Conservation (phyloP, 2,329 filamentous ascomycete genomes). For the Alternaria dauci region DNA sequence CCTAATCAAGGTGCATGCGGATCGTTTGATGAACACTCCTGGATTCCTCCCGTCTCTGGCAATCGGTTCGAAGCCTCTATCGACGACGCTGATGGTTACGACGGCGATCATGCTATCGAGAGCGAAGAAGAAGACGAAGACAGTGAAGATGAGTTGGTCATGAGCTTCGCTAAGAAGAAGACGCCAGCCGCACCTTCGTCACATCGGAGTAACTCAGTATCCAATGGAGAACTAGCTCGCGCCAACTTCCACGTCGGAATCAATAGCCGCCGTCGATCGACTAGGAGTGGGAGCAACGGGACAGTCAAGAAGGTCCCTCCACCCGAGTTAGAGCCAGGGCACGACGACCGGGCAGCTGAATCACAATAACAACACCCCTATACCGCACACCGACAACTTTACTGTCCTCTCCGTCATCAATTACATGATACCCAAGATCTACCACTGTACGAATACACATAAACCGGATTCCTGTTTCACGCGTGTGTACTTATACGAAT, state of each 20-base stretch:
- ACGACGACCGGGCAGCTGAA: slow-evolving; percentile 13
- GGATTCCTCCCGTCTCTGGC: slow-evolving; percentile 35
- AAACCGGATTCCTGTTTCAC: slow-evolving; percentile 20
- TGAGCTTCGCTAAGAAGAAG: slow-evolving; percentile 51
- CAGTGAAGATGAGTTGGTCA: slow-evolving; percentile 51
- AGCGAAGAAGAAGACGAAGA: slow-evolving; percentile 49
- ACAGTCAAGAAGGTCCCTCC: slow-evolving; percentile 59
- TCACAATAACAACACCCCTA: slow-evolving; percentile 15
- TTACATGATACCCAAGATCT: slow-evolving; percentile 21
- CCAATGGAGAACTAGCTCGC: slow-evolving; percentile 48
- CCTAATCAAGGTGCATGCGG: slow-evolving; percentile 52
- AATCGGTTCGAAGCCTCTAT: slow-evolving; percentile 37
- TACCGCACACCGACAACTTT: slow-evolving; percentile 20
- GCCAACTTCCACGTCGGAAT: slow-evolving; percentile 37
- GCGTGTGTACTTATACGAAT: slow-evolving; percentile 27
- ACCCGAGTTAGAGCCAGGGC: slow-evolving; percentile 25
- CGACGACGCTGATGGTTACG: slow-evolving; percentile 51
- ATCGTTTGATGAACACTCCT: slow-evolving; percentile 27
- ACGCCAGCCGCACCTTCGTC: slow-evolving; percentile 26
- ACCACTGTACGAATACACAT: slow-evolving; percentile 32
- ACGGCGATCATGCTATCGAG: slow-evolving; percentile 52
- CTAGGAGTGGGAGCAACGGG: slow-evolving; percentile 59
- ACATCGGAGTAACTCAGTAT: slow-evolving; percentile 50
- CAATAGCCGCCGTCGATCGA: slow-evolving; percentile 50
- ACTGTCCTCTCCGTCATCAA: slow-evolving; percentile 23